Conservation (phyloP, 1,139 yeast genomes). For the Martiniozyma asiatica region DNA sequence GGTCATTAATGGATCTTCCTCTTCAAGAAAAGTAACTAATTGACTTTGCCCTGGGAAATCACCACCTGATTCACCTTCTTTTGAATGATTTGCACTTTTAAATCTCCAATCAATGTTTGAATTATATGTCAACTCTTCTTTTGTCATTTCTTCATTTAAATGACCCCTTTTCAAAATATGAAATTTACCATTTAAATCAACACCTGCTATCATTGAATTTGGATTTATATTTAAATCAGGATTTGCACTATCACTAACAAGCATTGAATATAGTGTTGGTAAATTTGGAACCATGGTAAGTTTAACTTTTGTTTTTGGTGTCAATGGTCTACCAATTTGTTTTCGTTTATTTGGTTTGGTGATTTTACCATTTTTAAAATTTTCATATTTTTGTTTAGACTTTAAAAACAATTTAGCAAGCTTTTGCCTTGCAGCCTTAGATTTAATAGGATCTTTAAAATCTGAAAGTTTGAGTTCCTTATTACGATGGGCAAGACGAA, state of each 20-base stretch:
- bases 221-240: slow-evolving; percentile 6
- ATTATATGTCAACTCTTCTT: slow-evolving; percentile 19
- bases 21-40: slow-evolving; percentile 11
- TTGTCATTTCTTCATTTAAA: slow-evolving; percentile 14
- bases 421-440: slow-evolving; percentile 2
- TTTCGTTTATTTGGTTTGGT: slow-evolving; percentile 17
- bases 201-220: neutral
- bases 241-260: slow-evolving; percentile 28
- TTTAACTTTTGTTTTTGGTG: slow-evolving; percentile 40
- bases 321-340: slow-evolving; percentile 39
- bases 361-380: neutral
- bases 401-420: slow-evolving; percentile 2
- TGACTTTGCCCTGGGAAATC: slow-evolving; percentile 11
- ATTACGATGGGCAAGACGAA: slow-evolving; percentile 8
- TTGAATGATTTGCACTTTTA: too few relatives aligned
- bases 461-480: slow-evolving; percentile 6
- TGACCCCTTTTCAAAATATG: slow-evolving; percentile 17
- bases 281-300: slow-evolving; percentile 35
- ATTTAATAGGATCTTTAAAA: slow-evolving; percentile 2
- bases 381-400: slow-evolving; percentile 3
- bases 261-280: slow-evolving; percentile 30
- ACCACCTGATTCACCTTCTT: too few relatives aligned
- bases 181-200: slow-evolving; percentile 8
- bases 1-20: neutral
- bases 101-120: slow-evolving; percentile 28